A percentile compares a stretch with the other conserved stretches of the same genome.
phyloP scores from a whole-genome alignment of 257 asterid genomes.

The Solanum tarijense region DNA sequence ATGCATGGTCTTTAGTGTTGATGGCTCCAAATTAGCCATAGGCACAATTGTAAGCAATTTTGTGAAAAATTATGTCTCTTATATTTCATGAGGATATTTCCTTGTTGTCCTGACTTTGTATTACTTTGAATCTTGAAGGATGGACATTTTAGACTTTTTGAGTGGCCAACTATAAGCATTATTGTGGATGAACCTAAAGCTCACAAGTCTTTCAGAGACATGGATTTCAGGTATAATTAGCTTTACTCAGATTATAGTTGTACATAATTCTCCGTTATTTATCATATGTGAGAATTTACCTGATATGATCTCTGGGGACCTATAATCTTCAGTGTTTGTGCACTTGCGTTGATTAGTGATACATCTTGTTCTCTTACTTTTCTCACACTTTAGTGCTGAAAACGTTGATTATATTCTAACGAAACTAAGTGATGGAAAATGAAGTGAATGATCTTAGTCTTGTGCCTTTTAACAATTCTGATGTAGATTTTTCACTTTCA shows the following conservation, averaged over 20 bases:
- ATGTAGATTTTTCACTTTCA: neutral
- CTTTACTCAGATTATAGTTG: neutral
- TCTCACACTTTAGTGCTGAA: neutral
- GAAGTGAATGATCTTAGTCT: neutral
- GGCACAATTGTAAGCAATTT: constrained; percentile 72
- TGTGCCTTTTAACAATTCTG: neutral
- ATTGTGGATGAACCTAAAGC: constrained; percentile 80
- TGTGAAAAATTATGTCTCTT: neutral
- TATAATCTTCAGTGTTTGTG: neutral
- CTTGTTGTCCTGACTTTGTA: neutral
- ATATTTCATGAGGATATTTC: neutral
- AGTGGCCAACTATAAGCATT: constrained; percentile 73
- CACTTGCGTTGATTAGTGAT: neutral
- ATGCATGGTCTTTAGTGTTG: constrained; percentile 77
- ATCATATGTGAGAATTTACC: neutral
- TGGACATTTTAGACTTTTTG: constrained; percentile 78
- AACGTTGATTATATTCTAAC: neutral
- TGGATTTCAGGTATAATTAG: constrained; percentile 75
- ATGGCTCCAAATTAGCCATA: constrained; percentile 80
- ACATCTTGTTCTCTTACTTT: neutral
- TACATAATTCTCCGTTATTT: neutral
- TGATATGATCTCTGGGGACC: neutral
- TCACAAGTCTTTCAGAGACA: constrained; percentile 89
- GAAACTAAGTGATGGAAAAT: neutral
- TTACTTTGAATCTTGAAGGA: constrained; percentile 40